Percentiles rank a stretch among this genome's conserved stretches.
Conservation (phyloP, 106 monocot species). For the Hemerocallis citrina region DNA sequence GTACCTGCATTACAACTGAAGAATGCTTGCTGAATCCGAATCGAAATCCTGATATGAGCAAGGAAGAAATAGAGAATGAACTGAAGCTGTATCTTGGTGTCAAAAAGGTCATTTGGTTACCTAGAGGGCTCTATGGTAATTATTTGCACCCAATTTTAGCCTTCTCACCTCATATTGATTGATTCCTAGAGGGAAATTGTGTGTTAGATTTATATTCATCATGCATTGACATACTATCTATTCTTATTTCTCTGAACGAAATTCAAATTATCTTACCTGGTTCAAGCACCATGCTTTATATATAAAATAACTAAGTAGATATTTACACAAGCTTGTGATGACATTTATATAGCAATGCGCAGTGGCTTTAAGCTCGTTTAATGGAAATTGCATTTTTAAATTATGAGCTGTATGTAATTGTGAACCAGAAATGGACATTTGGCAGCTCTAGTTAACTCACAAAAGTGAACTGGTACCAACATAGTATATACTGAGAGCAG, state of each 20-base stretch:
- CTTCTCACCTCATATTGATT: too few relatives aligned
- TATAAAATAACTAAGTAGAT: too few relatives aligned
- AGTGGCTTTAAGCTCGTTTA: neutral
- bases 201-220: too few relatives aligned
- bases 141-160: too few relatives aligned
- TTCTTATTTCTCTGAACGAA: too few relatives aligned
- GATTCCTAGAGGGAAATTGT: too few relatives aligned
- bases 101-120: constrained; percentile 90
- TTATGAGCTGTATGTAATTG: neutral
- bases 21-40: constrained; percentile 92
- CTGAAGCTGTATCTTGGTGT: constrained; percentile 78
- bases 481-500: too few relatives aligned
- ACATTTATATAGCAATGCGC: neutral
- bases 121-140: constrained; percentile 85
- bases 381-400: neutral
- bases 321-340: neutral
- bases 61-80: constrained; percentile 80
- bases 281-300: too few relatives aligned
- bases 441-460: neutral
- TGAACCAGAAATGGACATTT: neutral
- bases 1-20: constrained; percentile 95
- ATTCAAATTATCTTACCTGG: too few relatives aligned
- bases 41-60: constrained; percentile 84
- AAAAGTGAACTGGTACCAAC: too few relatives aligned
- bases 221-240: too few relatives aligned